Conservation (phyloP, 768 basidiomycete genomes). For the Strobilomyces echinocephalus region DNA sequence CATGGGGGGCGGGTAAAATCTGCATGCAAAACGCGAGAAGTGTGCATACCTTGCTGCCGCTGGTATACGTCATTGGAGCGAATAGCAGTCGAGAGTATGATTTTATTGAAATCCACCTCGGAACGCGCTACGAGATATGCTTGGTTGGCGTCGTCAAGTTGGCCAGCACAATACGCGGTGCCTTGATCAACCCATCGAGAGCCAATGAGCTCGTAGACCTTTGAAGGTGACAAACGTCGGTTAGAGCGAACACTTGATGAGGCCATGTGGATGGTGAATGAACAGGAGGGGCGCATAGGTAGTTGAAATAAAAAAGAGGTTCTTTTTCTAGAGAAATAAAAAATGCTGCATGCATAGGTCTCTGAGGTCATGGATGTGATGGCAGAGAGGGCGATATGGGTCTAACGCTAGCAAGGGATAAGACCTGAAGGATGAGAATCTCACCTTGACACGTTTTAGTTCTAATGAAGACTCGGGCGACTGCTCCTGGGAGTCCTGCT, state of each 20-base stretch:
- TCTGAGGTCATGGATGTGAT: constrained; percentile 20
- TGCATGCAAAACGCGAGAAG: neutral
- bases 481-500: constrained; percentile 60
- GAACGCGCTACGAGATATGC: constrained; percentile 82
- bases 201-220: constrained; percentile 95
- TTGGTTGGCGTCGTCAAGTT: constrained; percentile 72
- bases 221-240: constrained; percentile 25
- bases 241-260: constrained; percentile 30
- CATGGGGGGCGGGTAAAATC: neutral
- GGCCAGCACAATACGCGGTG: constrained; percentile 93
- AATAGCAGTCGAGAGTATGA: constrained; percentile 77
- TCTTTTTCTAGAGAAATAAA: constrained; percentile 6
- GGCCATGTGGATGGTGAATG: constrained; percentile 28
- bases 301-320: constrained; percentile 15
- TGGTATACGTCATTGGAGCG: constrained; percentile 83
- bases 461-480: constrained; percentile 64
- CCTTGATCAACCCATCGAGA: constrained; percentile 94
- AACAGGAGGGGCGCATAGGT: constrained; percentile 13
- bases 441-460: constrained; percentile 81
- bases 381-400: constrained; percentile 5
- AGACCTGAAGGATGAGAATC: constrained; percentile 26
- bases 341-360: constrained; percentile 26
- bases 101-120: constrained; percentile 64
- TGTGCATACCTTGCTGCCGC: constrained; percentile 70
- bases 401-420: constrained; percentile 5